Conservation (phyloP, 768 basidiomycete genomes). For the Phylloporus sp. region DNA sequence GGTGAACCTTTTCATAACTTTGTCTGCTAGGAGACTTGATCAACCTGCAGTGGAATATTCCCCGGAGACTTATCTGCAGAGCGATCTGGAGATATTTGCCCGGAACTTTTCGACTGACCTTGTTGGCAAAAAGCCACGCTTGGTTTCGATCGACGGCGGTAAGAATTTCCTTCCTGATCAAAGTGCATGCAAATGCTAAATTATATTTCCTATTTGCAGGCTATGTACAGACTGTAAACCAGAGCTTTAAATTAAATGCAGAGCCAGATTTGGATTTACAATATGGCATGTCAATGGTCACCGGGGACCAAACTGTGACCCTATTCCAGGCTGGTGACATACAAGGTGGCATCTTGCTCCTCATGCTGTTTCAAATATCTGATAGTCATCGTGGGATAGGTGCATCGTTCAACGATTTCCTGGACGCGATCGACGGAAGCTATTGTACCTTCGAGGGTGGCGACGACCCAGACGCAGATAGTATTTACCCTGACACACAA, state of each 20-base stretch:
- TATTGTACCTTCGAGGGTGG: constrained; percentile 37
- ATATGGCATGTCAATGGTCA: constrained; percentile 31
- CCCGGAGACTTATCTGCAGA: constrained; percentile 28
- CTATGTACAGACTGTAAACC: constrained; percentile 19
- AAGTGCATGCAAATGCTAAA: background rate
- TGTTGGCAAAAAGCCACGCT: constrained; percentile 22
- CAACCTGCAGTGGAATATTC: constrained; percentile 24
- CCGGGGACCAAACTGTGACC: constrained; percentile 25
- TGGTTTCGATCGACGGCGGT: constrained; percentile 38
- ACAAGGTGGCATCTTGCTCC: constrained; percentile 13
- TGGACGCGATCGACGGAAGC: constrained; percentile 32
- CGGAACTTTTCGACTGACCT: constrained; percentile 16
- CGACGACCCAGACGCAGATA: constrained; percentile 28
- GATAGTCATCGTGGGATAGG: constrained; percentile 3
- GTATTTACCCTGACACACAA: constrained; percentile 23
- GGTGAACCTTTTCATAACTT: background rate
- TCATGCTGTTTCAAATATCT: background rate
- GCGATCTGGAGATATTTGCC: constrained; percentile 34
- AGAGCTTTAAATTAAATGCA: constrained; percentile 17
- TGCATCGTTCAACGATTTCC: constrained; percentile 33
- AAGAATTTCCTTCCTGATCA: background rate
- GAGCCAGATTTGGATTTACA: constrained; percentile 33
- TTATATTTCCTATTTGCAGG: constrained; percentile 12
- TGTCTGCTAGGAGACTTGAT: background rate
- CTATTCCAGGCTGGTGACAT: constrained; percentile 34